Evolutionary conservation across 2,329 filamentous ascomycete genomes (phyloP), one percentile per base, ranked within the genome.

Genomic region (Amesomyces nigricolor): DNA sequence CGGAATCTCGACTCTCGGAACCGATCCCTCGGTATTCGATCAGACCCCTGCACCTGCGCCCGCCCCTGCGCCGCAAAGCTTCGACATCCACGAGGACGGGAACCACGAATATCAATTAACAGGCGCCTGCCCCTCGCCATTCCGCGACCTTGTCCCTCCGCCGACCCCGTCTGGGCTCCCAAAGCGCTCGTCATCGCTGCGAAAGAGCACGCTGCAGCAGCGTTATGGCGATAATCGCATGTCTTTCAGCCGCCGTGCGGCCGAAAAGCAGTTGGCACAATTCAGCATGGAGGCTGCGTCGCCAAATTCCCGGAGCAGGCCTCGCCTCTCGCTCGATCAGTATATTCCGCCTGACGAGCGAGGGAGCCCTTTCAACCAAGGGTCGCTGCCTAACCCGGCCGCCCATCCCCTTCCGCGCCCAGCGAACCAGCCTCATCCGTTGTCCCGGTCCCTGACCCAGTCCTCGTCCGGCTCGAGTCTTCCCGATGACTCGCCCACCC

Each of bases 151-250:
- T 0, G 59, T 70, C 2, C 62, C 72, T 47, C 76, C 74, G 57
- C 75, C 73, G 49, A 74, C 79, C 51, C 69, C 81, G 63, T 66
- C 79, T 1, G 79, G 78, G 3, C 76, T 87, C 62, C 81, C 85
- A 14, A 86, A 85, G 67, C 79, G 88, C 59, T 83, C 87, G 1
- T 87, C 86, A 1, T 94, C 90, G 16, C 74, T 96, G 47, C 81
- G 92, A 57, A 91, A 87, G 68, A 95, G 91, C 2, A 96, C 92
- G 0, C 72, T 96, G 22, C 90, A 95, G 67, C 91, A 96, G 70
- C 86, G 92, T 40, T 81, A 88, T 52, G 64, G 62, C 59, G 80
- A 82, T 42, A 86, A 88, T 39, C 81, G 86, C 54, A 79, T 78
- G 10, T 88, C 77, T 52, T 85, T 79, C 75, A 81, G 82, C 39